Percentiles rank a stretch among this genome's conserved stretches.
Evolutionary conservation across 495 filamentous ascomycete genomes (phyloP).

Genomic region (Penicillium odoratum): DNA sequence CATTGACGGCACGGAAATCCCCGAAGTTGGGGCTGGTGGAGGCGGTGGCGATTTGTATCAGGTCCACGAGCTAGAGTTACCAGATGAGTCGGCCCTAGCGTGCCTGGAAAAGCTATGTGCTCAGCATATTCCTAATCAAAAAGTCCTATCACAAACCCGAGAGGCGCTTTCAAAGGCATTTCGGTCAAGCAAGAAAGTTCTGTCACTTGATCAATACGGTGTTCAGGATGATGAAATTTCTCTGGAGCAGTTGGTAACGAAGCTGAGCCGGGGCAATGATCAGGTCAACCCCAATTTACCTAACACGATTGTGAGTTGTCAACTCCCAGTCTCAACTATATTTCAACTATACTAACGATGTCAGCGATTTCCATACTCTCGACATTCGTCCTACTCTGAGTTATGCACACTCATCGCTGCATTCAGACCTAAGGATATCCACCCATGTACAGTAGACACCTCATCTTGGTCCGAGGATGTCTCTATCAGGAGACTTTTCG

Average conservation of each 20-base stretch:
- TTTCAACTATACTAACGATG: constrained; percentile 4
- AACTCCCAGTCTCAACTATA: not conserved
- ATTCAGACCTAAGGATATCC: constrained; percentile 74
- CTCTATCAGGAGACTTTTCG: constrained; percentile 69
- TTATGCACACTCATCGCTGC: constrained; percentile 66
- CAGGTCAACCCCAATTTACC: constrained; percentile 11
- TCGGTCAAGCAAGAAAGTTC: constrained; percentile 32
- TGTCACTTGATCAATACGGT: constrained; percentile 45
- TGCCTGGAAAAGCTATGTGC: constrained; percentile 49
- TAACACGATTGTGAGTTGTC: constrained; percentile 27
- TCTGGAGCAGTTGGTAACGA: constrained; percentile 41
- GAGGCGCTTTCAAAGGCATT: constrained; percentile 35
- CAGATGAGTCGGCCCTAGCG: constrained; percentile 43
- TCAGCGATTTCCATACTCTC: constrained; percentile 77
- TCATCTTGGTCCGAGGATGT: constrained; percentile 59
- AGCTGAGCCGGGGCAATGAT: constrained; percentile 30
- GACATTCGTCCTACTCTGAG: constrained; percentile 85
- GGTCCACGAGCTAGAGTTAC: constrained; percentile 61
- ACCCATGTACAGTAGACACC: constrained; percentile 78
- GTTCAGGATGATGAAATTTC: constrained; percentile 42
- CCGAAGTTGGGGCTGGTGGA: constrained; percentile 75
- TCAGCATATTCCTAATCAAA: constrained; percentile 38
- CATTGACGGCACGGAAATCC: constrained; percentile 57
- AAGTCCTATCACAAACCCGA: constrained; percentile 33
- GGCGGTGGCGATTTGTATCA: constrained; percentile 74